A percentile compares a stretch with the other conserved stretches of the same genome.
These are phyloP conservation scores for Suillus bovinus DNA, from an alignment of 768 basidiomycete species.

Conservation along the genomic window DNA sequence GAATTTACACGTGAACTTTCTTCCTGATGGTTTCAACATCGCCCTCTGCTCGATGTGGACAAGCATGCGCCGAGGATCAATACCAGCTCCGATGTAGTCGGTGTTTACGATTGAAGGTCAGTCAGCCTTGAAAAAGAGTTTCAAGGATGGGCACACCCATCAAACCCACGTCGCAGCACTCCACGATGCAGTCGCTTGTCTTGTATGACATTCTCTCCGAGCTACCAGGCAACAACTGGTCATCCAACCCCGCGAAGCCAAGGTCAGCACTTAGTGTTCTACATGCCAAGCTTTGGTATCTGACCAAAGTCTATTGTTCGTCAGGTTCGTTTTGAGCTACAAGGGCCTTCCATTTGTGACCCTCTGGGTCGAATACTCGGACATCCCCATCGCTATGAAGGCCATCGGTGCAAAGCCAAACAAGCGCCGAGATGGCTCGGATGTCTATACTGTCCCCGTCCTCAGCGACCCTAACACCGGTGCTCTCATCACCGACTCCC, in stretches of 20 bases:
- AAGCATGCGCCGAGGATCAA: neutral
- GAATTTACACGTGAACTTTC: neutral
- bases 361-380: conserved; percentile 36
- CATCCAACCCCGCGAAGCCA: conserved; percentile 40
- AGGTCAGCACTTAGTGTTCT: conserved; percentile 26
- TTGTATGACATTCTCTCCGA: conserved; percentile 40
- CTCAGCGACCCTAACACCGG: conserved; percentile 34
- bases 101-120: neutral
- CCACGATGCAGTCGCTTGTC: conserved; percentile 27
- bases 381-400: conserved; percentile 29
- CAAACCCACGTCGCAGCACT: neutral
- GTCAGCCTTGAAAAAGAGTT: neutral
- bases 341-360: conserved; percentile 36
- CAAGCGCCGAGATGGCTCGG: conserved; percentile 20
- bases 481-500: conserved; percentile 32
- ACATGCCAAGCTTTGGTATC: neutral
- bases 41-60: neutral
- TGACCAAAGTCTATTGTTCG: neutral
- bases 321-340: conserved; percentile 33
- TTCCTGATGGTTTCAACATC: neutral
- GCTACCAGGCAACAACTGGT: conserved; percentile 31
- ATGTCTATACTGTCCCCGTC: conserved; percentile 35
- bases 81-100: neutral
- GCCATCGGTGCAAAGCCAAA: conserved; percentile 27
- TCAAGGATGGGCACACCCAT: neutral